phyloP scores from a whole-genome alignment of 2,329 filamentous ascomycete genomes.

The Colletotrichum truncatum region DNA sequence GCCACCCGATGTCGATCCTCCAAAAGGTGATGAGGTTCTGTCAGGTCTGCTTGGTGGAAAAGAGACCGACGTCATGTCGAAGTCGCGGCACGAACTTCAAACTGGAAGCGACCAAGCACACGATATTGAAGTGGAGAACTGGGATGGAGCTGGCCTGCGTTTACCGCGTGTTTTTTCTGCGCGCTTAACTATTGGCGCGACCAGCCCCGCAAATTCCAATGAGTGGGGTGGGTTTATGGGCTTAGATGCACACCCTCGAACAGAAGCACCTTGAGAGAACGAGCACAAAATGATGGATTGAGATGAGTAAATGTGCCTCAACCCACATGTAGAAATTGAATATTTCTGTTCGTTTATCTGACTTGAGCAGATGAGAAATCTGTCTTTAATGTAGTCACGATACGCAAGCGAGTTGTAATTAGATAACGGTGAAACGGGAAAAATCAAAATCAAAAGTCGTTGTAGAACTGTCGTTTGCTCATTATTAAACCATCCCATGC shows the following conservation, averaged over 20 bases:
- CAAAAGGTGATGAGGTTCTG: slow-evolving; percentile 10
- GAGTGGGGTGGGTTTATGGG: neutral
- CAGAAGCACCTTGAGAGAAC: neutral
- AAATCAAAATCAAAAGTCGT: no score
- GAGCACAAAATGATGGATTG: neutral
- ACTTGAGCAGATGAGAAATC: no score
- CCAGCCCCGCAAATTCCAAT: neutral
- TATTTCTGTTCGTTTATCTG: no score
- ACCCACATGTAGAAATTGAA: no score
- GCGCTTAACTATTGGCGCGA: neutral
- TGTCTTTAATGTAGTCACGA: no score
- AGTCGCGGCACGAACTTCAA: slow-evolving; percentile 15
- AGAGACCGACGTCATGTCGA: slow-evolving; percentile 30
- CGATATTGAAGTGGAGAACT: slow-evolving; percentile 27
- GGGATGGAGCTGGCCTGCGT: slow-evolving; percentile 26
- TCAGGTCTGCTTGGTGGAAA: slow-evolving; percentile 24
- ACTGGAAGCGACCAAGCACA: slow-evolving; percentile 17
- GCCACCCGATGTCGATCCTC: slow-evolving; percentile 13
- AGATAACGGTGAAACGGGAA: no score
- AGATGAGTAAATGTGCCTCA: no score
- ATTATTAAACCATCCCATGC: slow-evolving; percentile 11
- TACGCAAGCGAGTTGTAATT: no score
- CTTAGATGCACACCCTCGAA: neutral
- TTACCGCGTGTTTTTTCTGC: slow-evolving; percentile 10
- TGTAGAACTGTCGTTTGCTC: slow-evolving; percentile 22